Evolutionary conservation across 768 basidiomycete species (phyloP), one percentile per base, ranked within the genome.

Genomic region (Daedaleopsis nitida): DNA sequence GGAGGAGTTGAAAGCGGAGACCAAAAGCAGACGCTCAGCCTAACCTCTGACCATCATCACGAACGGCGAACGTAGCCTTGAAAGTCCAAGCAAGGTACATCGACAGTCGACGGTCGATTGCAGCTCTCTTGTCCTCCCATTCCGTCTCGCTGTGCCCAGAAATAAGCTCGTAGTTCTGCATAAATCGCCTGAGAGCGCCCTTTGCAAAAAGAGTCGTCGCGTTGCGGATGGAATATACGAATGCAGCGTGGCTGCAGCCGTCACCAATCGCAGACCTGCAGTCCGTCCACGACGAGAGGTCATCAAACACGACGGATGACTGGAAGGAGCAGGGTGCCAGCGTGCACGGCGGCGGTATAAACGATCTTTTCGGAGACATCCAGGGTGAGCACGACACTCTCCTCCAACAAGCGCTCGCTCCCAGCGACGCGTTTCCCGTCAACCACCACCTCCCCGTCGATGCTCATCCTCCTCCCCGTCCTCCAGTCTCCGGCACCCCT

Each of bases 171-270:
- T 57, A 77, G 73, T 72, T 72, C 74, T 76, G 68, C 75, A 73
- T 70, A 72, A 69, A 63, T 74, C 76, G 76, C 77, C 75, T 77
- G 72, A 78, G 76, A 77, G 68, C 72, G 70, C 72, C 68, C 58
- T 64, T 74, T 74, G 72, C 73, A 73, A 74, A 80, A 72, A 76
- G 72, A 76, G 73, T 70, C 71, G 69, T 58, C 57, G 56, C 57
- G 58, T 64, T 73, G 76, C 80, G 75, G 73, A 80, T 81, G 79
- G 74, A 74, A 63, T 81, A 76, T 74, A 70, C 78, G 70, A 77
- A 73, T 75, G 75, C 70, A 65, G 71, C 70, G 67, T 75, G 74
- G 75, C 62, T 74, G 69, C 78, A 77, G 70, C 74, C 75, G 71
- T 70, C 73, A 64, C 78, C 75, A 70, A 73, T 64, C 23, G 19